Evolutionary conservation across 768 basidiomycete species (phyloP), one percentile per base, ranked within the genome.

Genomic region (Punctularia strigosozonata): DNA sequence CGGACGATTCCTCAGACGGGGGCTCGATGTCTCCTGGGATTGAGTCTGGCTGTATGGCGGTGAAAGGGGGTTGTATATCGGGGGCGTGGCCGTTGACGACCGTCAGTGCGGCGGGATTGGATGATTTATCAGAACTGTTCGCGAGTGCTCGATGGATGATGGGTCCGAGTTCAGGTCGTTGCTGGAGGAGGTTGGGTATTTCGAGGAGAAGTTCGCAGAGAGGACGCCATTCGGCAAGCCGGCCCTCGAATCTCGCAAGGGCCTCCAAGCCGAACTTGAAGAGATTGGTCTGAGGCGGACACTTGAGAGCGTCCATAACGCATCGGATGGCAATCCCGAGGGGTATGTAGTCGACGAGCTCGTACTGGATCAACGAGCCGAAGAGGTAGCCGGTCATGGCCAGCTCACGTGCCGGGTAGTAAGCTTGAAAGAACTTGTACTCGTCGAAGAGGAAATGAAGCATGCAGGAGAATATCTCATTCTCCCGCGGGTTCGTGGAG

Each of bases 371-470:
- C 50, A 99, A 74, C 22, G 90, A 91, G 24, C 95, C 95, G 46
- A 98, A 98, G 21, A 99, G 73, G 53, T 89, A 83, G 34, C 87
- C 95, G 5, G 95, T 98, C 79, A 98, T 90, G 38, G 80, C 78
- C 33, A 98, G 71, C 62, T 98, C 91, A 47, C 91, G 84, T 26
- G 85, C 70, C 19, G 95, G 95, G 52, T 90, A 90, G 61, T 83
- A 95, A 28, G 85, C 83, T 55, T 94, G 89, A 76, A 98, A 95
- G 69, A 97, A 99, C 53, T 91, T 92, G 77, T 95, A 95, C 63
- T 99, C 95, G 75, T 98, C 95, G 62, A 99, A 97, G 31, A 99
- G 75, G 69, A 95, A 94, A 65, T 97, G 92, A 37, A 99, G 80
- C 80, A 95, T 95, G 75, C 91, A 97, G n/a, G 91, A 95, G 55